Conservation (phyloP, 2,329 filamentous ascomycete genomes). For the Pseudocercospora eumusae region DNA sequence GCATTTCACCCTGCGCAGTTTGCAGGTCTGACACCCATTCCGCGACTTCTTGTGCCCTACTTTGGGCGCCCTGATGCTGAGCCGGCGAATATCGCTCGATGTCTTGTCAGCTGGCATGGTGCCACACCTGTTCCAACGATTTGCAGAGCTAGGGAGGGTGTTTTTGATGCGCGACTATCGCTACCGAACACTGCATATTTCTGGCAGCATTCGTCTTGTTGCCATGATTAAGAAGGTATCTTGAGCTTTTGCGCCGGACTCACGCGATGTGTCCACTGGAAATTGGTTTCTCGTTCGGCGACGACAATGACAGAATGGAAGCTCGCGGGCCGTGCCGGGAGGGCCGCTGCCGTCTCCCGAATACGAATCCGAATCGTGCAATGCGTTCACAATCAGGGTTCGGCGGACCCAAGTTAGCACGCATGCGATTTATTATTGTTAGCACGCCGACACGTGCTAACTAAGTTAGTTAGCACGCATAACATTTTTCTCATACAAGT, state of each 20-base stretch:
- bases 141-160: neutral
- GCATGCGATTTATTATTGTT: too few species aligned
- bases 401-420: too few species aligned
- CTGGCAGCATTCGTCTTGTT: neutral
- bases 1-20: slow-evolving; percentile 58
- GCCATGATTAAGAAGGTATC: neutral
- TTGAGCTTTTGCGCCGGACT: neutral
- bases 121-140: neutral
- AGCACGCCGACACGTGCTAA: too few species aligned
- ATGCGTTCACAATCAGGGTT: too few species aligned
- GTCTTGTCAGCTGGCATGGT: slow-evolving; percentile 10
- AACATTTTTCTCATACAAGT: too few species aligned
- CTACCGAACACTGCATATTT: slow-evolving; percentile 1
- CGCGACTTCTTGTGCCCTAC: slow-evolving; percentile 55
- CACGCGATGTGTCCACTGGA: neutral
- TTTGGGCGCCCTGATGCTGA: slow-evolving; percentile 29
- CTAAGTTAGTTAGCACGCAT: too few species aligned
- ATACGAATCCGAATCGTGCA: neutral
- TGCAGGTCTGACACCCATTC: slow-evolving; percentile 59
- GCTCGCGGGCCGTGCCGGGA: neutral
- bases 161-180: neutral
- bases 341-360: too few species aligned
- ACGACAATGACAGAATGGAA: neutral
- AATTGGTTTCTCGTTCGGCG: neutral
- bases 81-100: neutral